Percentiles rank a stretch among this genome's conserved stretches.
Evolutionary conservation across 2,329 filamentous ascomycete species (phyloP).

Genomic region (Ceratocystis colombiana): DNA sequence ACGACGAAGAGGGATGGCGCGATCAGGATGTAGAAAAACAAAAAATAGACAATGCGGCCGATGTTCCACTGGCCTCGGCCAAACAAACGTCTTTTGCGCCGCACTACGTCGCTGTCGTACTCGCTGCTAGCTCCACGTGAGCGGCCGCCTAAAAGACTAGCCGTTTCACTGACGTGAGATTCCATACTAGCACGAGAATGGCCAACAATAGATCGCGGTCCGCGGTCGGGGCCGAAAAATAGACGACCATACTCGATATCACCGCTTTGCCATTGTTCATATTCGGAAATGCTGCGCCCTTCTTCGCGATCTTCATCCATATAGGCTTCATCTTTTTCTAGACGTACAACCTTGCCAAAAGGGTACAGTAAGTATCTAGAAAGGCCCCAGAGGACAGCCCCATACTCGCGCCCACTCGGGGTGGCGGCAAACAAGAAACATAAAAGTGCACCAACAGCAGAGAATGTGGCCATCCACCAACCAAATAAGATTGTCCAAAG

Average conservation of each 20-base stretch:
- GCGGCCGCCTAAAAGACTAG: constrained; percentile 66
- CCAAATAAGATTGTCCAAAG: constrained; percentile 87
- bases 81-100: constrained; percentile 70
- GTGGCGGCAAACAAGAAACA: constrained; percentile 73
- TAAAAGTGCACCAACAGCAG: constrained; percentile 60
- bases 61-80: constrained; percentile 93
- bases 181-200: constrained; percentile 81
- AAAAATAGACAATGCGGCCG: constrained; percentile 88
- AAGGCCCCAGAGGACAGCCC: constrained; percentile 71
- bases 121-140: constrained; percentile 32
- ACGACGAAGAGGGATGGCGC: constrained; percentile 77
- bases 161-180: constrained; percentile 71
- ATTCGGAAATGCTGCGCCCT: constrained; percentile 93
- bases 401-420: constrained; percentile 75
- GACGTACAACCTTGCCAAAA: constrained; percentile 88
- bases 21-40: constrained; percentile 90
- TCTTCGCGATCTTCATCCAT: constrained; percentile 90
- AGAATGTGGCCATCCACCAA: constrained; percentile 83
- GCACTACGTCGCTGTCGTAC: constrained; percentile 28
- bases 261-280: constrained; percentile 97
- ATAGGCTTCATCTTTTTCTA: constrained; percentile 90
- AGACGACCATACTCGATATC: constrained; percentile 91
- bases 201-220: constrained; percentile 69
- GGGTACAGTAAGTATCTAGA: constrained; percentile 86
- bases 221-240: constrained; percentile 74